Conservation (phyloP, 108 stramenopile species). For the Poteriospumella lacustris region DNA sequence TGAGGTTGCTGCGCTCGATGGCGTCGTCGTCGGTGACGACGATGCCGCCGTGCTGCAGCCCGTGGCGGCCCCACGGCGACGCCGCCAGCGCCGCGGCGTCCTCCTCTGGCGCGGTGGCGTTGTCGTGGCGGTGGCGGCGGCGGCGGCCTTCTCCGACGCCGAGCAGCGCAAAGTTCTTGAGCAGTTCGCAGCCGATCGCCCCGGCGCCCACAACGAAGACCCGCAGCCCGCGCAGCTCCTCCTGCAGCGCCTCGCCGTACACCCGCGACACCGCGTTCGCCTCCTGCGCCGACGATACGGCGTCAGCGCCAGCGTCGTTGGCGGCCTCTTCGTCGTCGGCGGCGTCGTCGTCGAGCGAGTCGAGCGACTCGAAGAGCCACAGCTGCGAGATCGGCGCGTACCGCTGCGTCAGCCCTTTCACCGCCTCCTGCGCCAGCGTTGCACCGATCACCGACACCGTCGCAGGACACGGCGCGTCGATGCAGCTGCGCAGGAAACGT, state of each 20-base stretch:
- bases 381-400: slow-evolving; percentile 34
- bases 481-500: neutral
- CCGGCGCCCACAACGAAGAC: slow-evolving; percentile 43
- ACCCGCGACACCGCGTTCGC: slow-evolving; percentile 19
- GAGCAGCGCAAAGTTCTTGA: slow-evolving; percentile 38
- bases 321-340: neutral
- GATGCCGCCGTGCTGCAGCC: neutral
- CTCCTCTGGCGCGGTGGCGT: neutral
- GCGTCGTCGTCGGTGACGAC: slow-evolving; percentile 37
- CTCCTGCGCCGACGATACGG: neutral
- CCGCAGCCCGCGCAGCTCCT: neutral
- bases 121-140: too few relatives aligned
- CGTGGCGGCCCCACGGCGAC: neutral
- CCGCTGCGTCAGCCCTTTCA: slow-evolving; percentile 28
- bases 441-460: slow-evolving; percentile 31
- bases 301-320: neutral
- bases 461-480: neutral
- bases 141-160: slow-evolving; percentile 26
- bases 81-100: neutral
- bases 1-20: slow-evolving; percentile 43
- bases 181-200: slow-evolving; percentile 43
- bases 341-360: neutral
- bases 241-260: slow-evolving; percentile 24
- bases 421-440: slow-evolving; percentile 32
- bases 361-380: slow-evolving; percentile 29